Conservation (phyloP, 129 eudicot species). For the Gnaphalium uliginosum region DNA sequence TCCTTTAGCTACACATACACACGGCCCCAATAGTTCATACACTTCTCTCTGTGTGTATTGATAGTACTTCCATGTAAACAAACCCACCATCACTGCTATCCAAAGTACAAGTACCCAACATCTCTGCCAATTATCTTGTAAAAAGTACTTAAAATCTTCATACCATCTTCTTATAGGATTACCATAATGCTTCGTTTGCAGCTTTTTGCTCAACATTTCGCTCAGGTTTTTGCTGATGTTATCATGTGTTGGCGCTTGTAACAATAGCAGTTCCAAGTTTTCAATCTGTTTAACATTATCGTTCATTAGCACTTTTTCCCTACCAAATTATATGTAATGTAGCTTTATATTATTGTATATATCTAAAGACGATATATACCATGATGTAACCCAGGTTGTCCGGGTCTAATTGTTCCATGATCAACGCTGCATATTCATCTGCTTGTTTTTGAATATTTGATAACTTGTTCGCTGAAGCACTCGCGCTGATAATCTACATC, state of each 20-base stretch:
- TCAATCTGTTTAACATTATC: constrained; percentile 51
- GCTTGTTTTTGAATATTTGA: constrained; percentile 78
- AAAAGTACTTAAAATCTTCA: constrained; percentile 51
- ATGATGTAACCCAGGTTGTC: constrained; percentile 66
- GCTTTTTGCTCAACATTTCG: constrained; percentile 67
- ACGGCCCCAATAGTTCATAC: constrained; percentile 60
- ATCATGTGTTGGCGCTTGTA: constrained; percentile 58
- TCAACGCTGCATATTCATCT: constrained; percentile 73
- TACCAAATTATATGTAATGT: constrained; percentile 3
- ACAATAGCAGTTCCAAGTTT: constrained; percentile 64
- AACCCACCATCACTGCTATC: constrained; percentile 60
- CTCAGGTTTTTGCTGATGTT: constrained; percentile 50
- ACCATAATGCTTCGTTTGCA: constrained; percentile 40
- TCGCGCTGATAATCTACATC: constrained; percentile 64
- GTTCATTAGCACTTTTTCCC: background rate
- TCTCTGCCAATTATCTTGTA: constrained; percentile 74
- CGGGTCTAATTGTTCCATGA: constrained; percentile 89
- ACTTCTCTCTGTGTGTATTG: constrained; percentile 57
- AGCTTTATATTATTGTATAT: background rate
- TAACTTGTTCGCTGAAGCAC: constrained; percentile 87
- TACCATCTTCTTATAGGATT: constrained; percentile 41
- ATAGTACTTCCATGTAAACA: constrained; percentile 65
- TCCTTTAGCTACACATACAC: constrained; percentile 85
- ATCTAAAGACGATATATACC: constrained; percentile 76
- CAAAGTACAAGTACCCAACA: constrained; percentile 82